Evolutionary conservation across 2,329 filamentous ascomycete genomes (phyloP), one percentile per base, ranked within the genome.

Genomic region (Fusarium sp.): DNA sequence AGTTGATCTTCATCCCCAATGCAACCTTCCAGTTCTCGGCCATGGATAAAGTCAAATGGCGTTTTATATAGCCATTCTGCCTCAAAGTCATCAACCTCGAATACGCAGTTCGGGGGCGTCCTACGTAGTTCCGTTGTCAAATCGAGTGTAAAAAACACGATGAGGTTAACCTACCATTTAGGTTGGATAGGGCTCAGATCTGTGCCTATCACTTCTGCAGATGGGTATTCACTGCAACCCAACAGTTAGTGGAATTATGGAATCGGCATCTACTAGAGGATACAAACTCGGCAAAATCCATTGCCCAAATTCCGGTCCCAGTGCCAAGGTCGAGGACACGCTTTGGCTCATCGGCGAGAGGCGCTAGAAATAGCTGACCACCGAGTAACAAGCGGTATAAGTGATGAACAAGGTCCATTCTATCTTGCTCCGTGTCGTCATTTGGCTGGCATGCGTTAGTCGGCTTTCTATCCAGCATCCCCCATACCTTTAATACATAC

Each of bases 211-310:
- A 71, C 68, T 18, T 69, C 68, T 11, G 65, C 55, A 1, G 68
- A 71, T 13, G 68, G 54, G 6, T 69, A 27, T 5, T 71, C 68
- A 27, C 68, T 71, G 9, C 11, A 4, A 18, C 1, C 7, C 4
- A 3, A 2, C 3, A 6, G 13, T 52, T 8, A 52, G 11, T 7
- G 28, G 37, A 3, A 44, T 23, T 7, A 15, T 7, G 8, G 18
- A 4, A 23, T 50, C 9, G 50, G 7, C 1, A 6, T 11, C 27
- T n/a, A 2, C 10, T 8, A 23, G 40, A 7, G n/a, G 15, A 23
- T n/a, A 2, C 57, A n/a, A 27, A 71, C 67, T 70, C 67, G 23
- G 67, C 67, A 36, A 71, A 71, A 11, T 70, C 67, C n/a, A 70
- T 71, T 1, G 67, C 59, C 67, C 67, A 70, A 0, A 70, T 70